Percentiles rank a stretch among this genome's conserved stretches.
Evolutionary conservation across 306 rosid genomes (phyloP).

Genomic region (Inga laurina): DNA sequence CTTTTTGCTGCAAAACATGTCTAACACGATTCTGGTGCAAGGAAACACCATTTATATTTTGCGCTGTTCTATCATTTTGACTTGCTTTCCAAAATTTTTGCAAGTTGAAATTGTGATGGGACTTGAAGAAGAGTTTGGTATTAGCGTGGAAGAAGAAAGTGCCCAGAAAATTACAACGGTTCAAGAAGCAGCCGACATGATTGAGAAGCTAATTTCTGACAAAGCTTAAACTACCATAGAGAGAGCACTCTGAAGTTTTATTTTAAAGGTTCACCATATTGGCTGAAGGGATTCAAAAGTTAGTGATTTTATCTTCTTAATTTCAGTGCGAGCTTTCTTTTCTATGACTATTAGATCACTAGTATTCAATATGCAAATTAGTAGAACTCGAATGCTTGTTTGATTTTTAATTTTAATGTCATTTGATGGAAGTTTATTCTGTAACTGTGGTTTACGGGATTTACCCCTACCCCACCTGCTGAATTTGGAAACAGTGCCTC

Average conservation of each 20-base stretch:
- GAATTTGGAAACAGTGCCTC: not conserved
- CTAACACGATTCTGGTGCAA: not conserved
- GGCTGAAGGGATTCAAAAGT: not conserved
- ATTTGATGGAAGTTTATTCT: not conserved
- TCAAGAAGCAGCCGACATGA: slow-evolving; percentile 85
- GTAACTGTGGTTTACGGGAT: not conserved
- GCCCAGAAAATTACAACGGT: slow-evolving; percentile 79
- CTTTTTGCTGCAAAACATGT: slow-evolving; percentile 14
- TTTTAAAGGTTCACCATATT: slow-evolving; percentile 8
- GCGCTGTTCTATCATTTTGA: slow-evolving; percentile 4
- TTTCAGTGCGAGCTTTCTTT: slow-evolving; percentile 9
- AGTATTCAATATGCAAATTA: not conserved
- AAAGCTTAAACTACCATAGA: slow-evolving; percentile 38
- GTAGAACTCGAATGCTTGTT: not conserved
- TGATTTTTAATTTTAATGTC: not conserved
- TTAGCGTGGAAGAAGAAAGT: slow-evolving; percentile 70
- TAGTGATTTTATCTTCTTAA: not conserved
- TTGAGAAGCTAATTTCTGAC: slow-evolving; percentile 56
- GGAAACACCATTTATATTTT: not conserved
- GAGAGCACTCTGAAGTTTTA: slow-evolving; percentile 8
- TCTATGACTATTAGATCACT: not conserved
- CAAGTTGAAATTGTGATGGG: slow-evolving; percentile 98
- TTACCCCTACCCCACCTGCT: not conserved
- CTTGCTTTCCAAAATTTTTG: not conserved
- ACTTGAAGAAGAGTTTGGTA: slow-evolving; percentile 80